Base-by-base conservation (phyloP, 1,284 basidiomycete species). In the Malassezia restricta region DNA sequence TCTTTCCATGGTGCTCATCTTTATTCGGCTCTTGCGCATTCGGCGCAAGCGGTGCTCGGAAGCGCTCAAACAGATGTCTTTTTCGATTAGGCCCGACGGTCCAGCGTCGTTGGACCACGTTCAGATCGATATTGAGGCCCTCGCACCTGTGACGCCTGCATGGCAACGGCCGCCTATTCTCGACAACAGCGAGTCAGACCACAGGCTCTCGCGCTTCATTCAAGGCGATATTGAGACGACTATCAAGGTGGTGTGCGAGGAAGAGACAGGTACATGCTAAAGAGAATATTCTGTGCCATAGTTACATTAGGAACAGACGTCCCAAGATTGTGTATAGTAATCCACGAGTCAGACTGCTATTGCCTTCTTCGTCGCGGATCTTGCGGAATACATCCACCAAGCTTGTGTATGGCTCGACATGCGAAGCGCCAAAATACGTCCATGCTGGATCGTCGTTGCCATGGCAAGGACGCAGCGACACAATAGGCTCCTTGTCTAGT, bases 301-400 rank as follows among this genome's bases (percentile, higher is more conserved):
- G 31, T 29, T 31, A 20, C n/a, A 15, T 27, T 32, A n/a, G 7
- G 24, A 17, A 33, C 20, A 33, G 31, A 44, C 5, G 20, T 35
- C 33, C 33, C 33, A 35, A 15, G 11, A 35, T 15, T 15, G 33
- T 35, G 15, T 35, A 35, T 15, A 44, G 15, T n/a, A 31, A 29
- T 17, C n/a, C 31, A 35, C 31, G 43, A 11, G 29, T 29, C 11
- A 44, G 43, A 44, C 43, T 44, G 31, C 9, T n/a, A 29, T 31
- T 31, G n/a, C 43, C 43, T 44, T 44, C 43, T 44, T 44, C 43
- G 24, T 35, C 24, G 8, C 24, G 29, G 29, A 44, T 44, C 31
- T 44, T 44, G 29, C 31, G 29, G 6, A 17, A 14, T 24, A 29
- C 24, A 35, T 44, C 43, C 43, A 44, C 8, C 24, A 44, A 32